phyloP scores from a whole-genome alignment of 2,329 filamentous ascomycete genomes.

The Sporothrix dimorphospora region DNA sequence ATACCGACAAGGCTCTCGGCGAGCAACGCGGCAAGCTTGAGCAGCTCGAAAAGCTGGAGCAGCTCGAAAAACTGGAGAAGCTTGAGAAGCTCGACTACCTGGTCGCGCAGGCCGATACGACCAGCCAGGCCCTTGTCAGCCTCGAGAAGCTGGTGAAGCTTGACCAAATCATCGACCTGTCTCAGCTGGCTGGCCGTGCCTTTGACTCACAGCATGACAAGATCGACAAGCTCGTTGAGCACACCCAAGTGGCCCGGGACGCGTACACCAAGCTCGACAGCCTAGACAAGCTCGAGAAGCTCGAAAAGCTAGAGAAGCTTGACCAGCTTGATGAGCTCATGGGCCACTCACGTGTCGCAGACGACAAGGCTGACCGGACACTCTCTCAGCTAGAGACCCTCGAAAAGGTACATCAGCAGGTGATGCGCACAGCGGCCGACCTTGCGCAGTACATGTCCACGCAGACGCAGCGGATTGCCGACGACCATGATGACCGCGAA shows the following conservation, averaged over 20 bases:
- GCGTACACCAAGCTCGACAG: slow-evolving; percentile 23
- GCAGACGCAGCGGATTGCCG: slow-evolving; percentile 73
- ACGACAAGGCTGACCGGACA: slow-evolving; percentile 61
- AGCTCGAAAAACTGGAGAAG: slow-evolving; percentile 26
- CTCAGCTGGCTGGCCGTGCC: slow-evolving; percentile 29
- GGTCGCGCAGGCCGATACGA: slow-evolving; percentile 65
- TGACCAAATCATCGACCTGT: slow-evolving; percentile 30
- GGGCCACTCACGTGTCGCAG: slow-evolving; percentile 58
- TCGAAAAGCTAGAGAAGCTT: slow-evolving; percentile 56
- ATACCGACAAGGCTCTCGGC: slow-evolving; percentile 26
- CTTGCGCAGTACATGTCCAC: slow-evolving; percentile 79
- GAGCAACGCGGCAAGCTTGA: slow-evolving; percentile 22
- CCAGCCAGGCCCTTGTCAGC: slow-evolving; percentile 66
- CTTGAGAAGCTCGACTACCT: slow-evolving; percentile 46
- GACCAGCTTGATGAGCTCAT: slow-evolving; percentile 63
- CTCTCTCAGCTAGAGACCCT: slow-evolving; percentile 78
- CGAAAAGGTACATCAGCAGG: slow-evolving; percentile 85
- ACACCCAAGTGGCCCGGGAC: slow-evolving; percentile 22
- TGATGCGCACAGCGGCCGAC: slow-evolving; percentile 80
- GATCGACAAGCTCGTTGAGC: slow-evolving; percentile 29
- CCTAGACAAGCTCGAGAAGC: slow-evolving; percentile 50
- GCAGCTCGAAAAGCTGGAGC: slow-evolving; percentile 29
- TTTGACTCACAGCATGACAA: slow-evolving; percentile 32
- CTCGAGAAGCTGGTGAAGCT: slow-evolving; percentile 32
- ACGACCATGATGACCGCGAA: slow-evolving; percentile 78